Evolutionary conservation across 1,284 basidiomycete genomes (phyloP).

Genomic region (Rhodotorula sp.): DNA sequence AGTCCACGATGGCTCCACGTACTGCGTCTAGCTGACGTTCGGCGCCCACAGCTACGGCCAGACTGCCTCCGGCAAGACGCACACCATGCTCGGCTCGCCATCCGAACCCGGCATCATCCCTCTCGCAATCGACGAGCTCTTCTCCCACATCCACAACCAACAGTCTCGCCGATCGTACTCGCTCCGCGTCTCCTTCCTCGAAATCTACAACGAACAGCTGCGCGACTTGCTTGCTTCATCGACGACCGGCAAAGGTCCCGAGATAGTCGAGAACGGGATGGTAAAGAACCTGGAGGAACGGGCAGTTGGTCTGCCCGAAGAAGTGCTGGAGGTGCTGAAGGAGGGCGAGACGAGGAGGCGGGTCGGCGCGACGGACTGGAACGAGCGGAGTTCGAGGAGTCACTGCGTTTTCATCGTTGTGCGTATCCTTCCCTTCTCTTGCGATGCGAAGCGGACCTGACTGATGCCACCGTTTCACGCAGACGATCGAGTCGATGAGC

Average conservation of each 20-base stretch:
- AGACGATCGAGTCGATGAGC: constrained; percentile 45
- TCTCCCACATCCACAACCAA: constrained; percentile 52
- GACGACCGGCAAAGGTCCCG: constrained; percentile 33
- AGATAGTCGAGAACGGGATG: constrained; percentile 42
- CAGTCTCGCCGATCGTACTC: constrained; percentile 50
- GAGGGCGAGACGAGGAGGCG: constrained; percentile 54
- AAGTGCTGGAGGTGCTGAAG: constrained; percentile 54
- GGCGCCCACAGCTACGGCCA: constrained; percentile 48
- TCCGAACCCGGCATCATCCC: constrained; percentile 58
- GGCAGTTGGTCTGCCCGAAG: constrained; percentile 54
- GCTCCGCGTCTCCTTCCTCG: constrained; percentile 58
- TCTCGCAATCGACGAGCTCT: constrained; percentile 57
- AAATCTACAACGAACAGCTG: constrained; percentile 60
- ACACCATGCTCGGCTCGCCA: constrained; percentile 53
- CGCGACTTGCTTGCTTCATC: constrained; percentile 52
- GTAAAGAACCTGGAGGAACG: constrained; percentile 53
- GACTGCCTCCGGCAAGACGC: constrained; percentile 54
- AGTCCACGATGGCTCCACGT: constrained; percentile 11
- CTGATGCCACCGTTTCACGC: not conserved
- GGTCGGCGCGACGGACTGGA: constrained; percentile 59
- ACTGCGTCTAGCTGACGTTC: not conserved
- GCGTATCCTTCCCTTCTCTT: constrained; percentile 40
- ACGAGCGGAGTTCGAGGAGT: constrained; percentile 55
- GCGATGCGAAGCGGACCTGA: constrained; percentile 1
- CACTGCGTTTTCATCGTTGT: constrained; percentile 59